Conservation (phyloP, 2,329 filamentous ascomycete genomes). For the Fusarium citri region DNA sequence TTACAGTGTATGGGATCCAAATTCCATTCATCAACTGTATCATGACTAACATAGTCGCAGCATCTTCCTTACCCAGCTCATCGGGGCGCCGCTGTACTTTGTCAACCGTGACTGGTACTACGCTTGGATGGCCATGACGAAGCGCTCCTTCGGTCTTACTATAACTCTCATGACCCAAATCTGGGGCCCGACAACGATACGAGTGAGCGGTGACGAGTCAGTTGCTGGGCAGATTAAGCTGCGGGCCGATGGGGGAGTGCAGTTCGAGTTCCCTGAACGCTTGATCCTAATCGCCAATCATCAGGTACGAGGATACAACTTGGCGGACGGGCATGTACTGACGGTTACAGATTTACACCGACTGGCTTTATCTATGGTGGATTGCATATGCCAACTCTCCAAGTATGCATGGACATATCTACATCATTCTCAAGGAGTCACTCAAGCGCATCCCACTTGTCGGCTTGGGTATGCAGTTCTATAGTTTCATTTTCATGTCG, state of each 20-base stretch:
- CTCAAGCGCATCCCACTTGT: constrained; percentile 84
- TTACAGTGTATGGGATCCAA: constrained; percentile 63
- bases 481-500: constrained; percentile 92
- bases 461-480: constrained; percentile 85
- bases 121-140: constrained; percentile 87
- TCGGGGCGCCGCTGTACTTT: constrained; percentile 81
- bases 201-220: constrained; percentile 85
- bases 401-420: constrained; percentile 85
- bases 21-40: background rate
- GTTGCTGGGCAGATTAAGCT: constrained; percentile 80
- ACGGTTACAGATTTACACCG: constrained; percentile 76
- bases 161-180: constrained; percentile 85
- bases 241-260: constrained; percentile 76
- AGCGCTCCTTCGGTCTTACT: constrained; percentile 83
- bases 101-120: constrained; percentile 83
- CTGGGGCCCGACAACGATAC: constrained; percentile 86
- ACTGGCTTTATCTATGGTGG: constrained; percentile 96
- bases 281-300: constrained; percentile 89
- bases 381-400: constrained; percentile 83
- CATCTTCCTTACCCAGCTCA: constrained; percentile 76
- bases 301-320: constrained; percentile 65
- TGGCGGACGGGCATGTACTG: background rate
- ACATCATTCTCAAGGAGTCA: constrained; percentile 91
- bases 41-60: constrained; percentile 52
- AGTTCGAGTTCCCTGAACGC: constrained; percentile 84